phyloP scores from a whole-genome alignment of 2,329 filamentous ascomycete species.

The Fusarium phyllophilum region DNA sequence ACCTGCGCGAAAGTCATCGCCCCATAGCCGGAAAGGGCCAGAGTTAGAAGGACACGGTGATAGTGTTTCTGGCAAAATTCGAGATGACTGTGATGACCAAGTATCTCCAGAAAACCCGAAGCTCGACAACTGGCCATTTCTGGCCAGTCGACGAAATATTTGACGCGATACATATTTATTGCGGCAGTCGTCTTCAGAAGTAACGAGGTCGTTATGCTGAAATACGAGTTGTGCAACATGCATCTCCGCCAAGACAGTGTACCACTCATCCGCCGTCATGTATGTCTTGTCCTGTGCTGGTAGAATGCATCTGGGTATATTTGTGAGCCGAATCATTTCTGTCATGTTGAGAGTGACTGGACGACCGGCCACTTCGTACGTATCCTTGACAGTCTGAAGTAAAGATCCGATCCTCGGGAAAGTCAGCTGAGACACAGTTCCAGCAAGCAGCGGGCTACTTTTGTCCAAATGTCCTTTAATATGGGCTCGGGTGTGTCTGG shows the following conservation, averaged over 20 bases:
- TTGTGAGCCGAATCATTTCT: constrained; percentile 46
- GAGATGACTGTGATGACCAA: background rate
- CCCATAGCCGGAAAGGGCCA: constrained; percentile 44
- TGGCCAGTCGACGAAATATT: constrained; percentile 51
- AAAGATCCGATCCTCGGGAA: constrained; percentile 55
- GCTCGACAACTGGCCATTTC: constrained; percentile 35
- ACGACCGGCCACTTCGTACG: constrained; percentile 26
- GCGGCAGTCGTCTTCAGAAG: constrained; percentile 51
- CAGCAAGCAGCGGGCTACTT: constrained; percentile 53
- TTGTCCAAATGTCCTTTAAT: constrained; percentile 47
- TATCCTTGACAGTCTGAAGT: constrained; percentile 35
- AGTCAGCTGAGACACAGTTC: constrained; percentile 47
- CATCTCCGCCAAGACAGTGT: constrained; percentile 51
- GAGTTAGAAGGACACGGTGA: constrained; percentile 36
- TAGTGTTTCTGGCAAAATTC: background rate
- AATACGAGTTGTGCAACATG: constrained; percentile 53
- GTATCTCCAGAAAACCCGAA: constrained; percentile 41
- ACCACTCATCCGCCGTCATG: constrained; percentile 43
- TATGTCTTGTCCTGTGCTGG: too few species aligned
- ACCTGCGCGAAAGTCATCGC: constrained; percentile 48
- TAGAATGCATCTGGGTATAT: constrained; percentile 34
- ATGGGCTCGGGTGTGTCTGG: constrained; percentile 44
- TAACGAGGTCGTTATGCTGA: constrained; percentile 53
- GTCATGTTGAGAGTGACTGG: constrained; percentile 51
- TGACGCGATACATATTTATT: constrained; percentile 56